Evolutionary conservation across 2,329 filamentous ascomycete genomes (phyloP).

Genomic region (Pseudocercospora eumusae): DNA sequence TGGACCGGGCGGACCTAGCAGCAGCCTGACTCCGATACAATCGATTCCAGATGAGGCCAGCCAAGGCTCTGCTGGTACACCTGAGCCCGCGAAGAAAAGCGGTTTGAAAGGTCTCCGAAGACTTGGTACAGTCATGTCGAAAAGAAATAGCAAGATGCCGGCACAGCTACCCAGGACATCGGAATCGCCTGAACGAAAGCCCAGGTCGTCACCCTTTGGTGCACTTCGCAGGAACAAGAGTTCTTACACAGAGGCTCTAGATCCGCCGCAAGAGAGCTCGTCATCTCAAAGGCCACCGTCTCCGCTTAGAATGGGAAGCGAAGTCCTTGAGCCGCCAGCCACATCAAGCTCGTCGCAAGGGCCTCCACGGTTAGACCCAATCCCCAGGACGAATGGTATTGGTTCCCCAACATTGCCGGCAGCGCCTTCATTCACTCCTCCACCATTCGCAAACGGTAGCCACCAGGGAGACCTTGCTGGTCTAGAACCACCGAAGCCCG

Average conservation of each 20-base stretch:
- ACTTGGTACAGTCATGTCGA: constrained; percentile 69
- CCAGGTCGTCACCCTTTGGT: constrained; percentile 58
- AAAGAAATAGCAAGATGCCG: constrained; percentile 57
- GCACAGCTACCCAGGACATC: constrained; percentile 33
- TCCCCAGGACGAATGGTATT: constrained; percentile 31
- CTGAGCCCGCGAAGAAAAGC: constrained; percentile 45
- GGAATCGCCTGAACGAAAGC: constrained; percentile 56
- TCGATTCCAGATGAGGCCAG: constrained; percentile 30
- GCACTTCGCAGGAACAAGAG: constrained; percentile 63
- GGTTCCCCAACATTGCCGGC: constrained; percentile 20
- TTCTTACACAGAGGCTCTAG: constrained; percentile 49
- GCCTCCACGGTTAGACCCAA: constrained; percentile 20
- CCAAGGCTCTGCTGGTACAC: constrained; percentile 49
- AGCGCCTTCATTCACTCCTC: constrained; percentile 13
- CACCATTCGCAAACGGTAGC: constrained; percentile 34
- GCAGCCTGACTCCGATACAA: constrained; percentile 27
- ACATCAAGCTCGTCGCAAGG: constrained; percentile 18
- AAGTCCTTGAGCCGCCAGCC: constrained; percentile 33
- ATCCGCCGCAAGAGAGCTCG: constrained; percentile 34
- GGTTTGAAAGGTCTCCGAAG: constrained; percentile 57
- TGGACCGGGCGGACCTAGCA: constrained; percentile 12
- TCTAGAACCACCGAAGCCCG: constrained; percentile 36
- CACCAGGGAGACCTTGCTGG: constrained; percentile 41
- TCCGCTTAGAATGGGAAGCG: constrained; percentile 37
- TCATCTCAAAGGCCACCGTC: constrained; percentile 34